Percentiles rank a stretch among this genome's conserved stretches.
Conservation (phyloP, 805 yeast genomes). For the Kluyveromyces nonfermentans region DNA sequence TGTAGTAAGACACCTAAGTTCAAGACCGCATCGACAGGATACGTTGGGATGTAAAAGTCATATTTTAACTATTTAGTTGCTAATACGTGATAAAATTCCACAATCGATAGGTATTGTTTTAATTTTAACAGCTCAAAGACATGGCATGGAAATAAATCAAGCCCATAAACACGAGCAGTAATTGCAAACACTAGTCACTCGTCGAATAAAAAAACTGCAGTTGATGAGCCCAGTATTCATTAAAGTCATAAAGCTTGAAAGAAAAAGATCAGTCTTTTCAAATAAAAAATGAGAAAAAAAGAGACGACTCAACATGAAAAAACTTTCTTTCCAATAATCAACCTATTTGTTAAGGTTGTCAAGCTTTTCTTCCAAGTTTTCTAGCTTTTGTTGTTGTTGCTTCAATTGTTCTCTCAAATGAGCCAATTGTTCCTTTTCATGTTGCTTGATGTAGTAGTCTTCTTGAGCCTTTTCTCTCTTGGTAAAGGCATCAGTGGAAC, state of each 20-base stretch:
- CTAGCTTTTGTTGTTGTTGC: slow-evolving; percentile 59
- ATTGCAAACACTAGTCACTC: background rate
- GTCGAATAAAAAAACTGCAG: background rate
- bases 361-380: slow-evolving; percentile 40
- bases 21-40: background rate
- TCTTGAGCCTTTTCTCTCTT: slow-evolving; percentile 93
- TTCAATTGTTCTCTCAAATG: slow-evolving; percentile 66
- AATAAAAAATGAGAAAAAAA: background rate
- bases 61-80: background rate
- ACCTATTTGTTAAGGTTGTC: slow-evolving; percentile 16
- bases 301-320: background rate
- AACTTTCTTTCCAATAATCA: background rate
- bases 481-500: slow-evolving; percentile 51
- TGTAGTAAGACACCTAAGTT: too few species aligned
- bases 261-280: background rate
- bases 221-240: background rate
- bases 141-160: background rate
- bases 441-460: slow-evolving; percentile 75
- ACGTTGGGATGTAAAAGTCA: background rate
- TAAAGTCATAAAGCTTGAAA: background rate
- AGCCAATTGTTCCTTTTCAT: slow-evolving; percentile 80
- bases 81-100: background rate
- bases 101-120: background rate
- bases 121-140: background rate
- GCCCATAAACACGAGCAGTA: background rate